These are phyloP conservation scores for Pseudonitzschia multiseries DNA, from an alignment of 108 stramenopile species.

Conservation along the genomic window DNA sequence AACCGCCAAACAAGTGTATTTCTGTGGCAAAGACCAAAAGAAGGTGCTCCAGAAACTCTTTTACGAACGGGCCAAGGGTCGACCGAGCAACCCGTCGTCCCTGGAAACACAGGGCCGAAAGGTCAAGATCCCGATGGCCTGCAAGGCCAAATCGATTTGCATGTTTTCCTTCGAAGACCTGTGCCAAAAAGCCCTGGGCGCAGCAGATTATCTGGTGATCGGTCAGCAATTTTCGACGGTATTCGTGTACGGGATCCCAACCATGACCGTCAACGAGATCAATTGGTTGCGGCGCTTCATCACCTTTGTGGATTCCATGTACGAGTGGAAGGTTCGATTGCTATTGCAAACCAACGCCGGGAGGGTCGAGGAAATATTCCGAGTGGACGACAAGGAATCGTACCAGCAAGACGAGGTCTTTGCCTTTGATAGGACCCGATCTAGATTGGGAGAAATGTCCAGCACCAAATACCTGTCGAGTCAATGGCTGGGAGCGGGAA, in stretches of 20 bases:
- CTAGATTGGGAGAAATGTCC: slow-evolving; percentile 93
- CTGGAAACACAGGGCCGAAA: slow-evolving; percentile 67
- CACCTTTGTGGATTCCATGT: slow-evolving; percentile 79
- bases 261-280: slow-evolving; percentile 71
- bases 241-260: slow-evolving; percentile 83
- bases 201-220: slow-evolving; percentile 91
- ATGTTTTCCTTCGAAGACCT: slow-evolving; percentile 87
- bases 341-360: slow-evolving; percentile 51
- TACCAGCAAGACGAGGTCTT: slow-evolving; percentile 88
- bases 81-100: slow-evolving; percentile 37
- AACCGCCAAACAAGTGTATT: slow-evolving; percentile 23
- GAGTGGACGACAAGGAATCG: slow-evolving; percentile 45
- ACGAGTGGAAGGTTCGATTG: slow-evolving; percentile 75
- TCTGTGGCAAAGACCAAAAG: slow-evolving; percentile 22
- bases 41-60: slow-evolving; percentile 44
- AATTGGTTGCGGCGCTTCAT: slow-evolving; percentile 87
- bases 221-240: slow-evolving; percentile 86
- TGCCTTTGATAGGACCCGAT: slow-evolving; percentile 90
- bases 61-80: slow-evolving; percentile 38
- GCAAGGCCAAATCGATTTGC: slow-evolving; percentile 48
- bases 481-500: slow-evolving; percentile 32
- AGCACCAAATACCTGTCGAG: slow-evolving; percentile 63
- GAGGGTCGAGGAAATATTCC: slow-evolving; percentile 32
- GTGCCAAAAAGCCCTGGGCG: slow-evolving; percentile 85
- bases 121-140: slow-evolving; percentile 59